Evolutionary conservation across 2,329 filamentous ascomycete genomes (phyloP).

Genomic region (Gremmenia infestans): DNA sequence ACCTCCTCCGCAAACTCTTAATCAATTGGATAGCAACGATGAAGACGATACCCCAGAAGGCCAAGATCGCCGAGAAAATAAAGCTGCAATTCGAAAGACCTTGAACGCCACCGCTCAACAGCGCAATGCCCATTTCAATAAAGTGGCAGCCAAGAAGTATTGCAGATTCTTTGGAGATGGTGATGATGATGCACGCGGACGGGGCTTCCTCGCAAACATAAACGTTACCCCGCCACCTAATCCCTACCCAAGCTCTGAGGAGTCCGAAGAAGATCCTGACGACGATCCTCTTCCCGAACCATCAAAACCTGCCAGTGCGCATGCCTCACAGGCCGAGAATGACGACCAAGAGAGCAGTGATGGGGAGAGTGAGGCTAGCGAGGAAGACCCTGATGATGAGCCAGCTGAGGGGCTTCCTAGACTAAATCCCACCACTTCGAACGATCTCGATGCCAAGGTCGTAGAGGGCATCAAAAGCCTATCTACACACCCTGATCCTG

Average conservation of each 20-base stretch:
- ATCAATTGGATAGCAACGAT: neutral
- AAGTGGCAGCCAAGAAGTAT: neutral
- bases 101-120: neutral
- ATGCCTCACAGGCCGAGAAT: neutral
- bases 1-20: neutral
- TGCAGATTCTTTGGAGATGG: neutral
- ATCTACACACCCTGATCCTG: too few species aligned
- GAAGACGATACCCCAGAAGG: neutral
- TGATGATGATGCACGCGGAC: neutral
- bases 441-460: too few species aligned
- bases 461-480: too few species aligned
- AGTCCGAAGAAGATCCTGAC: too few species aligned
- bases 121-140: neutral
- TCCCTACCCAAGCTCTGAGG: too few species aligned
- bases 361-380: neutral
- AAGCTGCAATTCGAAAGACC: neutral
- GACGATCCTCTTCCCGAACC: too few species aligned
- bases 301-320: too few species aligned
- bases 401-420: too few species aligned
- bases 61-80: neutral
- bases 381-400: too few species aligned
- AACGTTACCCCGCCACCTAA: too few species aligned
- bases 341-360: neutral
- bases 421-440: too few species aligned
- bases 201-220: too few species aligned